These are phyloP conservation scores for Nitzschia inconspicua DNA, from an alignment of 108 stramenopile species.

Conservation along the genomic window DNA sequence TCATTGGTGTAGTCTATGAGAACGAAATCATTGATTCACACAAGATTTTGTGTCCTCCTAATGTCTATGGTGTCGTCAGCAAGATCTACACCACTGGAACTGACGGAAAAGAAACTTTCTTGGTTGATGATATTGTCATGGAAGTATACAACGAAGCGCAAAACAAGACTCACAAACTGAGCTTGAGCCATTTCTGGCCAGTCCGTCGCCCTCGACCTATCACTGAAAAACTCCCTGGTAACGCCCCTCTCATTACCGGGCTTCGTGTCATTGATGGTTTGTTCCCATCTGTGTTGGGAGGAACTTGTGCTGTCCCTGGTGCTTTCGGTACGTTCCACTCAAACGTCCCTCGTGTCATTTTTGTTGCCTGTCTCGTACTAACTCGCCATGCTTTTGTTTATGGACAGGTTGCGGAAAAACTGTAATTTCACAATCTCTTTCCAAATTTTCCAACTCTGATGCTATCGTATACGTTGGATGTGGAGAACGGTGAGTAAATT, in stretches of 20 bases:
- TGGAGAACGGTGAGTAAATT: slow-evolving; percentile 47
- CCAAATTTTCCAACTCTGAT: slow-evolving; percentile 98
- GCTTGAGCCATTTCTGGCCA: slow-evolving; percentile 98
- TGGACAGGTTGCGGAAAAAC: slow-evolving; percentile 99
- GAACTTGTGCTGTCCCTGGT: slow-evolving; percentile 99
- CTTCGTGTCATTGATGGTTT: slow-evolving; percentile 98
- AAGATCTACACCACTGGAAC: slow-evolving; percentile 94
- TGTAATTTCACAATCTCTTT: slow-evolving; percentile 97
- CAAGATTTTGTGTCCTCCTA: slow-evolving; percentile 97
- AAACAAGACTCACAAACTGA: slow-evolving; percentile 83
- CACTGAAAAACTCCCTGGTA: slow-evolving; percentile 96
- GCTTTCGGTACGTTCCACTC: too few species aligned
- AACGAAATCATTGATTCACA: slow-evolving; percentile 97
- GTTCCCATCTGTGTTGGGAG: slow-evolving; percentile 98
- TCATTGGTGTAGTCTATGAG: slow-evolving; percentile 95
- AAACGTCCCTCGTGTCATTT: too few species aligned
- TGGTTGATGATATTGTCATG: slow-evolving; percentile 95
- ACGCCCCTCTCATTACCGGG: slow-evolving; percentile 96
- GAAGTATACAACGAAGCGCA: slow-evolving; percentile 94
- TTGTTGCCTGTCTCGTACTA: too few species aligned
- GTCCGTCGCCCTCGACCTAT: slow-evolving; percentile 98
- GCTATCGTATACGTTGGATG: slow-evolving; percentile 95
- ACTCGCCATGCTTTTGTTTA: too few species aligned
- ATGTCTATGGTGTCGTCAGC: slow-evolving; percentile 94
- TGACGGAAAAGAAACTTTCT: slow-evolving; percentile 91